phyloP scores from a whole-genome alignment of 2,329 filamentous ascomycete species.

The Ophiostoma sp. region DNA sequence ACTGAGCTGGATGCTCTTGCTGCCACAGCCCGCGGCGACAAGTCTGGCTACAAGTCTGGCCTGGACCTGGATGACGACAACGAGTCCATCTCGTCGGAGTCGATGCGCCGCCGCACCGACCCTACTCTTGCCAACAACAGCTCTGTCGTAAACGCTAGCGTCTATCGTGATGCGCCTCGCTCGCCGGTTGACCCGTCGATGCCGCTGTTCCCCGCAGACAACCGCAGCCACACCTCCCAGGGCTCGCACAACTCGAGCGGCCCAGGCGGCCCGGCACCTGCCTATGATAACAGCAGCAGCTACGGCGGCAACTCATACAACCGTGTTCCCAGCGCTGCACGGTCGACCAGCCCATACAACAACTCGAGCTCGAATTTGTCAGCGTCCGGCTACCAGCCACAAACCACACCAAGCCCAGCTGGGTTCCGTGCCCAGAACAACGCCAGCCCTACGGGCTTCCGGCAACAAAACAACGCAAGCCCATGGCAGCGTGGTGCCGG shows the following conservation, averaged over 20 bases:
- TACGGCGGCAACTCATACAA: conserved; percentile 9
- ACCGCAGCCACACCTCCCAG: conserved; percentile 31
- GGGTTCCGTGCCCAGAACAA: conserved; percentile 25
- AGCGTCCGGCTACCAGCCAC: conserved; percentile 24
- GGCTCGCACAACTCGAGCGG: conserved; percentile 20
- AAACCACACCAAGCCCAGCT: conserved; percentile 33
- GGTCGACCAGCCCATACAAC: conserved; percentile 31
- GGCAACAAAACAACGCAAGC: conserved; percentile 30
- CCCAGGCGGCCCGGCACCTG: conserved; percentile 14
- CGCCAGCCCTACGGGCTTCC: conserved; percentile 32
- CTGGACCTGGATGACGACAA: conserved; percentile 68
- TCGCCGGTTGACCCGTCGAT: conserved; percentile 48
- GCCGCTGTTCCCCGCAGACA: conserved; percentile 45
- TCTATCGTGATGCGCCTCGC: conserved; percentile 34
- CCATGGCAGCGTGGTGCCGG: conserved; percentile 54
- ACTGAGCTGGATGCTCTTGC: conserved; percentile 79
- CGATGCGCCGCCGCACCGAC: conserved; percentile 42
- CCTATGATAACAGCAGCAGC: conserved; percentile 20
- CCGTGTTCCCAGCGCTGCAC: conserved; percentile 22
- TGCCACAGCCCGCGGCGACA: conserved; percentile 73
- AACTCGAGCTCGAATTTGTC: conserved; percentile 27
- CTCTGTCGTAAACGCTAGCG: conserved; percentile 28
- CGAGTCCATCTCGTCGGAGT: conserved; percentile 59
- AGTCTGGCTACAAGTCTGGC: conserved; percentile 53
- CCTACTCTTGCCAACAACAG: conserved; percentile 21